Base-by-base conservation (phyloP, 2,329 filamentous ascomycete genomes). In the Exophiala sp. region DNA sequence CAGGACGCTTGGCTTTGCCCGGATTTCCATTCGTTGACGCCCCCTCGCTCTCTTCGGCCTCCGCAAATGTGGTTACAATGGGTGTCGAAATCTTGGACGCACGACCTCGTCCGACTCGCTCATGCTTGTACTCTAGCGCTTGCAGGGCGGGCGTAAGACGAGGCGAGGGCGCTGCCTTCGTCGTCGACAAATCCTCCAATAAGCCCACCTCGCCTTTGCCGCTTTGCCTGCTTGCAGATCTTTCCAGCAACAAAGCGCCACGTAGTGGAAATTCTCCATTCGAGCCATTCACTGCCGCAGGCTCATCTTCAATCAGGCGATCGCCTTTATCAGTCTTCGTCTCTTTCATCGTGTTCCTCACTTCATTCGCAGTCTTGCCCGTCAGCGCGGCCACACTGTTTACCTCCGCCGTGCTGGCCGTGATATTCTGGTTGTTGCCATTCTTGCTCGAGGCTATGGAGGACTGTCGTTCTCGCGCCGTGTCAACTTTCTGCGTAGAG, bases 371-470 rank as follows among this genome's bases (percentile, higher is more conserved):
- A 29, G 39, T 43, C 46, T 57, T 60, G 8, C 69, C 69, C n/a
- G 66, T 69, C 35, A 64, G 45, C 35, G 42, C 49, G 14, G 65
- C 62, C 1, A 63, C 60, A 36, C 62, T 64, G 18, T 61, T 62
- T 34, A 68, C 51, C 48, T 70, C 66, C 39, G 68, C 64, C 53
- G 66, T 66, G 42, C 49, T 63, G 32, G 61, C 64, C 47, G 65
- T 57, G 21, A 70, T 69, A 52, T 79, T 81, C 65, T 83, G 87
- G 71, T 66, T 58, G 76, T 78, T 55, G 88, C 75, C 41, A 60
- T 84, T 86, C 75, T 75, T 35, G 61, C 76, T 85, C 2, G 85
- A 81, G 9, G 81, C 75, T 69, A 84, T 33, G 2, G 83, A 81
- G 1, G 85, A 83, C 11, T 60, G 58, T 24, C 60, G 52, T 32